Evolutionary conservation across 441 rosid genomes (phyloP), one percentile per base, ranked within the genome.

Genomic region (Arabidopsis lyrata): DNA sequence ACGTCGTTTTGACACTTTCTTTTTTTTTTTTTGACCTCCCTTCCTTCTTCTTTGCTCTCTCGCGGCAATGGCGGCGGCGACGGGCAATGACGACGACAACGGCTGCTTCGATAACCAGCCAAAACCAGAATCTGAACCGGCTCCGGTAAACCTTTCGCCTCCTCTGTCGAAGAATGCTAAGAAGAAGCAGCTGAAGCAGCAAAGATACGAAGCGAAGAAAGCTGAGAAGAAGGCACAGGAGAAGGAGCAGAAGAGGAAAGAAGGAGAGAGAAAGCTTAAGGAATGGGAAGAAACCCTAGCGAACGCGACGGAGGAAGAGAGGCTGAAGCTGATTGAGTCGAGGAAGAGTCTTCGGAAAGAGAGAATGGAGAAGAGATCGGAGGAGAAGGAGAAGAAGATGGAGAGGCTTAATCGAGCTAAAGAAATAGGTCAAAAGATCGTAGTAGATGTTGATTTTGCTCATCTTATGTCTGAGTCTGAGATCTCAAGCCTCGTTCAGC

Each of bases 401-500:
- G 83, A 82, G 78, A 73, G 90, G 64, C 83, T 92, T 14, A 81
- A 80, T 27, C 65, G 44, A 66, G 98, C 93, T 24, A 88, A 85
- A 77, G 85, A 82, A 50, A 18, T 34, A 0, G 97, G 97, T 16
- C 97, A 85, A 50, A 87, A 84, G 59, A 74, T 95, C 18, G 88
- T 92, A n/a, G 61, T 95, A 6, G 99, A 95, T 77, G 90, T 92
- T 15, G 96, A 88, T 44, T 92, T 95, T 63, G 77, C 88, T 14
- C 83, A 90, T 74, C 96, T 92, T 72, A 90, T 90, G 97, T 86
- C 90, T 6, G 49, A 81, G 16, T 66, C 79, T 2, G 97, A 94
- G 75, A 92, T 92, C 73, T 91, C 85, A 47, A 90, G 97, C 80
- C 94, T 94, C 34, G 88, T 91, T 77, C 99, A 90, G 66, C 94